phyloP scores from a whole-genome alignment of 176 grass and related monocot genomes.

The Bothriochloa decipiens region DNA sequence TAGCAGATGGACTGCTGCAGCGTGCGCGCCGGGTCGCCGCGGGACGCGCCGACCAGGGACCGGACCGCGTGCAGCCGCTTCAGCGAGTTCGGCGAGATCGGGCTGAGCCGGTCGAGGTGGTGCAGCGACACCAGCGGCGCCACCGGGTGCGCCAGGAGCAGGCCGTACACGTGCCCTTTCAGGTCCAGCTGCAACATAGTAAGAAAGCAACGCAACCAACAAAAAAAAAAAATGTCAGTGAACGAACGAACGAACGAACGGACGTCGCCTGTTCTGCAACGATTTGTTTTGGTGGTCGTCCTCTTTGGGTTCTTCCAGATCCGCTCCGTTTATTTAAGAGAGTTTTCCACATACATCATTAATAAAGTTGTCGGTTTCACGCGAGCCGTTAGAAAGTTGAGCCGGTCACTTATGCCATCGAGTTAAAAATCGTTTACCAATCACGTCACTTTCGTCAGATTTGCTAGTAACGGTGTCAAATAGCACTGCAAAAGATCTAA shows the following conservation, averaged over 20 bases:
- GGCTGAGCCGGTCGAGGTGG: conserved; percentile 65
- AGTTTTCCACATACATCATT: too few relatives aligned
- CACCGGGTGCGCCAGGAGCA: conserved; percentile 76
- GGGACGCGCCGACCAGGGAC: too few relatives aligned
- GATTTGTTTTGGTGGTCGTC: background rate
- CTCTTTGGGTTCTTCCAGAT: background rate
- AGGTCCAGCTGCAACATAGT: conserved; percentile 49
- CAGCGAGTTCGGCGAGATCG: conserved; percentile 36
- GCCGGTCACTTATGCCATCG: too few relatives aligned
- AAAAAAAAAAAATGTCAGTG: background rate
- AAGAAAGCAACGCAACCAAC: background rate
- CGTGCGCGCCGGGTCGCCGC: too few relatives aligned
- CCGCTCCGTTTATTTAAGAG: too few relatives aligned
- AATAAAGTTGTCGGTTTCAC: too few relatives aligned
- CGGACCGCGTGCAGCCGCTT: conserved; percentile 29
- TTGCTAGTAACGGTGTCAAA: too few relatives aligned
- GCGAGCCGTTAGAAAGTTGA: too few relatives aligned
- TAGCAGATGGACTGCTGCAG: too few relatives aligned
- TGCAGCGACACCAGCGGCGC: conserved; percentile 83
- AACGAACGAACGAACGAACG: background rate
- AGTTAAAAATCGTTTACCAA: too few relatives aligned
- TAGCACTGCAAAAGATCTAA: too few relatives aligned
- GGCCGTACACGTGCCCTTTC: conserved; percentile 52
- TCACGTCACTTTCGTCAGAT: too few relatives aligned
- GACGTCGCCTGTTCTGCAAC: background rate